Evolutionary conservation across 345 rosid species (phyloP).

Genomic region (Lumnitzera racemosa): DNA sequence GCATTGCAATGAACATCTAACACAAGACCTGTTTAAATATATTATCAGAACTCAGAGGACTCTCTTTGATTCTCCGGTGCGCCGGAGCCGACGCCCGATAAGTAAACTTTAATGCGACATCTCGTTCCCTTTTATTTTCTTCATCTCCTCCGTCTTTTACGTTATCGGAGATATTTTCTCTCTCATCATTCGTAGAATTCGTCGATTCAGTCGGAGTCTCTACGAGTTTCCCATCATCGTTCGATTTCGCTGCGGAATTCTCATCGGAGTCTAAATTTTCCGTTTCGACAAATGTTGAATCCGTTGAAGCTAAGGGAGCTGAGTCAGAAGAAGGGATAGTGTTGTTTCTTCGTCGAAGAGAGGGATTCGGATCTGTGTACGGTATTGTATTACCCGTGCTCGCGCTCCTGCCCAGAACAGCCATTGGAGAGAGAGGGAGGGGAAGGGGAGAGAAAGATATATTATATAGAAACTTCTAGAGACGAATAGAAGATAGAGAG

Average conservation of each 20-base stretch:
- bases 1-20: no score
- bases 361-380: conserved; percentile 30
- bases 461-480: no score
- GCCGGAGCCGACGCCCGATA: conserved; percentile 79
- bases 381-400: conserved; percentile 12
- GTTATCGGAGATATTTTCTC: conserved; percentile 11
- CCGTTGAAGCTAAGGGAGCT: no score
- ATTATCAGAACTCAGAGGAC: conserved; percentile 85
- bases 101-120: conserved; percentile 30
- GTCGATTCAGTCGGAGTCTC: conserved; percentile 19
- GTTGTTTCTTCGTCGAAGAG: conserved; percentile 32
- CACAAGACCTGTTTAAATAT: conserved; percentile 68
- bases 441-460: not conserved
- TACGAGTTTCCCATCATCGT: conserved; percentile 6
- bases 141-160: conserved; percentile 17
- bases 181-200: conserved; percentile 15
- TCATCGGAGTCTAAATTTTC: not conserved
- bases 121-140: conserved; percentile 7
- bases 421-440: conserved; percentile 19
- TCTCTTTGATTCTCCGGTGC: conserved; percentile 60
- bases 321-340: not conserved
- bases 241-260: not conserved
- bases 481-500: no score
- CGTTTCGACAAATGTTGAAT: no score
- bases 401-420: conserved; percentile 26